phyloP scores from a whole-genome alignment of 2,329 filamentous ascomycete genomes.

The Diplodia sapinea region DNA sequence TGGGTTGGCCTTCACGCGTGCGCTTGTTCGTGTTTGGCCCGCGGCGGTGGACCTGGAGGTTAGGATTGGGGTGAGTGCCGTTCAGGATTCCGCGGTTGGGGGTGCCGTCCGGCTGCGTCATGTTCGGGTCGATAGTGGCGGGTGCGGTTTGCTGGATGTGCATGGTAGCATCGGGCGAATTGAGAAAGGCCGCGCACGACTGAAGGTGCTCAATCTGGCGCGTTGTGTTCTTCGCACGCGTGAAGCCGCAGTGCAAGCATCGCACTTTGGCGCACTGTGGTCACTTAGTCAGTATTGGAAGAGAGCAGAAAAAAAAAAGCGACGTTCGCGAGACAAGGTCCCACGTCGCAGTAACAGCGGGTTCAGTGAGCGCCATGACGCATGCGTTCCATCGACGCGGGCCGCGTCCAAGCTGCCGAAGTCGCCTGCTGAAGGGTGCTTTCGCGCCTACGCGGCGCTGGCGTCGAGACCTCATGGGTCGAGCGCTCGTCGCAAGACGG shows the following conservation, averaged over 20 bases:
- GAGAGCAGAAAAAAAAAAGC: neutral
- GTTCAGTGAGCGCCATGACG: neutral
- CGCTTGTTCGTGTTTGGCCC: constrained; percentile 50
- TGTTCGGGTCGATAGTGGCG: constrained; percentile 25
- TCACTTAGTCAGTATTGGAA: constrained; percentile 8
- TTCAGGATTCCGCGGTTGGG: constrained; percentile 47
- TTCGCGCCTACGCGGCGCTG: neutral
- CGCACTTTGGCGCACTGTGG: constrained; percentile 55
- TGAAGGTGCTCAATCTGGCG: constrained; percentile 58
- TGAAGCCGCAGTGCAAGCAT: constrained; percentile 56
- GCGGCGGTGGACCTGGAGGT: constrained; percentile 53
- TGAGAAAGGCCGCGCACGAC: constrained; percentile 52
- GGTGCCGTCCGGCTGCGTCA: constrained; percentile 29
- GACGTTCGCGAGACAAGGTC: neutral
- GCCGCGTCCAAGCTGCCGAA: neutral
- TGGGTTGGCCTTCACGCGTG: constrained; percentile 45
- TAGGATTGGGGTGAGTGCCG: constrained; percentile 56
- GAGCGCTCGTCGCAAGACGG: constrained; percentile 15
- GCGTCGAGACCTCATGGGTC: constrained; percentile 6
- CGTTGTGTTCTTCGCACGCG: constrained; percentile 58
- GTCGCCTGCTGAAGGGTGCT: neutral
- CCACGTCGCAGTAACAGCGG: neutral
- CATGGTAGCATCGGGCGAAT: constrained; percentile 52
- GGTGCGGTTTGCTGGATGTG: constrained; percentile 36
- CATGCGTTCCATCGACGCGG: neutral